Conservation (phyloP, 768 basidiomycete genomes). For the Sistotremastrum suecicum region DNA sequence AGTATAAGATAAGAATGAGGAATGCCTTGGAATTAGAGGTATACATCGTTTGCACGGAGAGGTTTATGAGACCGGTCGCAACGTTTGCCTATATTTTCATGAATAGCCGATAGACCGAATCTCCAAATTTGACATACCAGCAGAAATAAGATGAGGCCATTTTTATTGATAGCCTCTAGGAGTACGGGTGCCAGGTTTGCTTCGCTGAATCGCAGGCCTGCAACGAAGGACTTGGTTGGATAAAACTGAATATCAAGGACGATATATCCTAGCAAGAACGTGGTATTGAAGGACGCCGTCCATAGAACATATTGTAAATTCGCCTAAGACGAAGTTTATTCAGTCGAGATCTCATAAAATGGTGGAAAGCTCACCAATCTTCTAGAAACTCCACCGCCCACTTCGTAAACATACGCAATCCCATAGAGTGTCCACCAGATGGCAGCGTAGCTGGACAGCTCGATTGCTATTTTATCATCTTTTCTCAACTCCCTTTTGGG, state of each 20-base stretch:
- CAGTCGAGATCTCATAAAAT: background rate
- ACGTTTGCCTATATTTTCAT: slow-evolving; percentile 57
- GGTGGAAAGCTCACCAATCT: slow-evolving; percentile 32
- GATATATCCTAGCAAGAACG: slow-evolving; percentile 72
- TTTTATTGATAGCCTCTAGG: slow-evolving; percentile 71
- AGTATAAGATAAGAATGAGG: slow-evolving; percentile 47
- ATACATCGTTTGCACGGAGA: slow-evolving; percentile 75
- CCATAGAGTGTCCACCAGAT: slow-evolving; percentile 65
- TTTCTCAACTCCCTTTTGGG: slow-evolving; percentile 10
- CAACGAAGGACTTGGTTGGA: slow-evolving; percentile 18
- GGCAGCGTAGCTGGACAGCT: slow-evolving; percentile 61
- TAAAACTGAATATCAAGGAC: slow-evolving; percentile 61
- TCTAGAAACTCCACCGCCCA: slow-evolving; percentile 37
- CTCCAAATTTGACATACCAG: slow-evolving; percentile 34
- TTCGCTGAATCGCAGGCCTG: slow-evolving; percentile 6
- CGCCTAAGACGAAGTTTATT: slow-evolving; percentile 32
- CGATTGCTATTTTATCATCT: slow-evolving; percentile 59
- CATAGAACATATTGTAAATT: slow-evolving; percentile 84
- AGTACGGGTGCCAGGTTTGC: slow-evolving; percentile 30
- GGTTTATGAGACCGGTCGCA: slow-evolving; percentile 71
- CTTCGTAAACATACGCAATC: slow-evolving; percentile 15
- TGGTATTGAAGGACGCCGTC: slow-evolving; percentile 79
- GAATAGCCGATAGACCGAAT: background rate
- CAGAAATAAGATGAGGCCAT: slow-evolving; percentile 69
- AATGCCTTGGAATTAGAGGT: slow-evolving; percentile 40